phyloP scores from a whole-genome alignment of 2,329 filamentous ascomycete species.

The Ascochyta clinopodiicola region DNA sequence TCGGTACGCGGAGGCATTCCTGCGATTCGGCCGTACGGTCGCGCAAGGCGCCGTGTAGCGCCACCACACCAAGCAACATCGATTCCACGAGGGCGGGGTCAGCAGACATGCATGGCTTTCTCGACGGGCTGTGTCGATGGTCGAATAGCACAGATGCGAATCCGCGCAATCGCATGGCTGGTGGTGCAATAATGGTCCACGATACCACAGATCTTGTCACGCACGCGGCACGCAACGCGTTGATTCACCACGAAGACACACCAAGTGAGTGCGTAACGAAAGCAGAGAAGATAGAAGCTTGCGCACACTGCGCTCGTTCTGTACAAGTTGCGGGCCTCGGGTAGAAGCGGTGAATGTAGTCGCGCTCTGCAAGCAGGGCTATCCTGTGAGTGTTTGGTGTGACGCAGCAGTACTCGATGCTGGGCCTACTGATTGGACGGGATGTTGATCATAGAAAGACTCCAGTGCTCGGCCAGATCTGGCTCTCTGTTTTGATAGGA shows the following conservation, averaged over 20 bases:
- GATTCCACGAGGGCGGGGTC: conserved; percentile 15
- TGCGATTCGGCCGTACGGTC: conserved; percentile 13
- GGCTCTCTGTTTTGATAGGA: not conserved
- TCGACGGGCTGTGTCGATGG: conserved; percentile 7
- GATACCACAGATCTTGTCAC: not conserved
- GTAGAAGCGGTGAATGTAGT: conserved; percentile 12
- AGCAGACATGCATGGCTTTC: conserved; percentile 17
- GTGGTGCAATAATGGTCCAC: conserved; percentile 6
- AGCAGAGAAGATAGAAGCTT: conserved; percentile 2
- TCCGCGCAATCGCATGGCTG: conserved; percentile 9
- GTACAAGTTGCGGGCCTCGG: conserved; percentile 8
- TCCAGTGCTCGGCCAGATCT: not conserved
- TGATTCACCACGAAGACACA: not conserved
- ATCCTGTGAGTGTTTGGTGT: conserved; percentile 6
- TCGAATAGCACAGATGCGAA: conserved; percentile 11
- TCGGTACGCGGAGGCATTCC: conserved; percentile 14
- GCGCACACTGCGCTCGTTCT: conserved; percentile 4
- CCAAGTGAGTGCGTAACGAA: not conserved
- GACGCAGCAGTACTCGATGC: conserved; percentile 1
- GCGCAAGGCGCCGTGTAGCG: conserved; percentile 12
- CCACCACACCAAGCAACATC: conserved; percentile 5
- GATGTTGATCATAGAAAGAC: not conserved
- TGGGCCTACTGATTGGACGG: not conserved
- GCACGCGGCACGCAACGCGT: conserved; percentile 1
- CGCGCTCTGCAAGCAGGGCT: conserved; percentile 11